Conservation (phyloP, 1,284 basidiomycete species). For the Austroboletus novae-zelandiae region DNA sequence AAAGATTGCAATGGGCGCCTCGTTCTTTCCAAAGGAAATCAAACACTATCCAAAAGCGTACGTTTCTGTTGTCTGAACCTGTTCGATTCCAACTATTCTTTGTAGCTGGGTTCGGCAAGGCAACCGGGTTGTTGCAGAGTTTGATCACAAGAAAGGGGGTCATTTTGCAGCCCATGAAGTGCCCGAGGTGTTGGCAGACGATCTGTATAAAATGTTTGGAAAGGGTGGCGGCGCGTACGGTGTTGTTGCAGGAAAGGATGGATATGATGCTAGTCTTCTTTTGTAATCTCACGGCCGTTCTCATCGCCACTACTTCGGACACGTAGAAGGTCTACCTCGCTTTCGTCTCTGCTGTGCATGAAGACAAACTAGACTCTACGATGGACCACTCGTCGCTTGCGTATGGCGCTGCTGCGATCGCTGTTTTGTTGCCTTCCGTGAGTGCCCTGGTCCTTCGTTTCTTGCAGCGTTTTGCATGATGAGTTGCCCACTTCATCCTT, state of each 20-base stretch:
- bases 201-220: conserved; percentile 41
- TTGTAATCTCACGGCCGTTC: neutral
- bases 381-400: conserved; percentile 30
- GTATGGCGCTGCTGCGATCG: conserved; percentile 16
- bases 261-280: conserved; percentile 17
- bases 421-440: conserved; percentile 26
- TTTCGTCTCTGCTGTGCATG: conserved; percentile 9
- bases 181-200: conserved; percentile 34
- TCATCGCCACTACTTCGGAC: neutral
- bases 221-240: conserved; percentile 37
- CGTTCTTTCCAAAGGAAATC: conserved; percentile 49
- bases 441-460: conserved; percentile 7
- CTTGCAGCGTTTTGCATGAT: conserved; percentile 41
- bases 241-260: conserved; percentile 31
- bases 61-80: conserved; percentile 9
- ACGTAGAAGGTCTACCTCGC: neutral
- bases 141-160: conserved; percentile 36
- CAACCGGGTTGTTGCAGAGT: conserved; percentile 17
- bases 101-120: conserved; percentile 19
- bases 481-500: conserved; percentile 78
- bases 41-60: conserved; percentile 37
- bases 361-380: conserved; percentile 1
- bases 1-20: conserved; percentile 45
- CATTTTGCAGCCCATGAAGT: conserved; percentile 41
- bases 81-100: neutral